These are phyloP conservation scores for Trypanosoma brucei DNA, from an alignment of 208 protist genomes.

Conservation along the genomic window DNA sequence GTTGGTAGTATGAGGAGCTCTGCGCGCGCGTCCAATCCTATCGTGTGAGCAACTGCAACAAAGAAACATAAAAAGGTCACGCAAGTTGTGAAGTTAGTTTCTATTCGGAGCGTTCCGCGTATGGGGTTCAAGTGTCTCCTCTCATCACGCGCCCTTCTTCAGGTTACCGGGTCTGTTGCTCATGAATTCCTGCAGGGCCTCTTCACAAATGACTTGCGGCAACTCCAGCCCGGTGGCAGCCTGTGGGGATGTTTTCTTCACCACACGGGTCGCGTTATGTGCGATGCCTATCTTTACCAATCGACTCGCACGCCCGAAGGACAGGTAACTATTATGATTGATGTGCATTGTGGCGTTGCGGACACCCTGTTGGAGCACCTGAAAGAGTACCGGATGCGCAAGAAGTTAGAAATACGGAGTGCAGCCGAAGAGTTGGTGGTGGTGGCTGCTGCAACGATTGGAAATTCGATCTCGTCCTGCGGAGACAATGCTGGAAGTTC, in stretches of 20 bases:
- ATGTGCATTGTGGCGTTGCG: slow-evolving; percentile 41
- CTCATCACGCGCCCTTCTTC: slow-evolving; percentile 49
- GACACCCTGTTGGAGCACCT: slow-evolving; percentile 55
- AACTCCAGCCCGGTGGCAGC: slow-evolving; percentile 45
- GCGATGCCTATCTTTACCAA: slow-evolving; percentile 78
- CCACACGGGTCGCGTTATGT: slow-evolving; percentile 73
- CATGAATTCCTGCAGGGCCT: slow-evolving; percentile 80
- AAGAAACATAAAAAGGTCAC: too few species aligned
- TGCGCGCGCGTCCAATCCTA: too few species aligned
- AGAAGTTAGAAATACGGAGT: slow-evolving; percentile 62
- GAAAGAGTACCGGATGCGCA: slow-evolving; percentile 72
- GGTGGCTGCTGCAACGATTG: slow-evolving; percentile 19
- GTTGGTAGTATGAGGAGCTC: too few species aligned
- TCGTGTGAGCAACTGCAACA: too few species aligned
- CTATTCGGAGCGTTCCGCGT: too few species aligned
- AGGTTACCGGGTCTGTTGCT: slow-evolving; percentile 43
- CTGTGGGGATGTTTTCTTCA: slow-evolving; percentile 83
- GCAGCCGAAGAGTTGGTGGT: slow-evolving; percentile 44
- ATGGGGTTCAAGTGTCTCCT: slow-evolving; percentile 37
- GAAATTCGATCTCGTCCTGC: background rate
- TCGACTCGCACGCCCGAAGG: slow-evolving; percentile 23
- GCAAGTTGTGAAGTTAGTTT: too few species aligned
- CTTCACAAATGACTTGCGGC: slow-evolving; percentile 72
- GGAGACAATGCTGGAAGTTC: slow-evolving; percentile 1
- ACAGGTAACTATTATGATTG: slow-evolving; percentile 46